Base-by-base conservation (phyloP, 2,329 filamentous ascomycete genomes). In the Paecilomyces sp. region DNA sequence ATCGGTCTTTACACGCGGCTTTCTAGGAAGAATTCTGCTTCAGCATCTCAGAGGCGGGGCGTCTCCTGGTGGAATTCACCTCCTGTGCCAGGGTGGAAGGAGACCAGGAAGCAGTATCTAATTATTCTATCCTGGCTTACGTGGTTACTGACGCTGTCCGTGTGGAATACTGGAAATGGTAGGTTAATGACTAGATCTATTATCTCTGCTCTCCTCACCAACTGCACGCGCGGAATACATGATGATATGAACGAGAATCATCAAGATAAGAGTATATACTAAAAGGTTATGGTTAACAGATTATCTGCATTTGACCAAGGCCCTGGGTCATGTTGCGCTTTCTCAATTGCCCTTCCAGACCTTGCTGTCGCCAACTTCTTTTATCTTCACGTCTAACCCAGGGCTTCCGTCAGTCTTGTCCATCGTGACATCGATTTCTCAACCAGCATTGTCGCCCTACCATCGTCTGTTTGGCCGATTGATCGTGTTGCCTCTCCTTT, bases 241-340 rank as follows among this genome's bases (percentile, higher is more conserved):
- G 54, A 18, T 30, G 54, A 18, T 34, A 28, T 15, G 31, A 50
- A 25, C 41, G 33, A 55, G 52, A 18, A 15, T 61, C 41, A 57
- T 28, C 25, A 58, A 50, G n/a, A 47, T 18, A n/a, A 22, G 30
- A 60, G 54, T 59, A 62, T 54, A 30, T 36, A 47, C n/a, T 4
- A 58, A 12, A 15, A 15, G 22, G n/a, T 11, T 13, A 25, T 41
- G 13, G 24, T 47, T 24, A 15, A 33, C 64, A 85, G 85, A 87
- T 69, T 87, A 87, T 59, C 76, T 87, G 31, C 85, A 87, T 68
- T 72, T 87, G 25, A 87, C 85, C 25, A 87, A 86, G 72, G 80
- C 84, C 4, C 78, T 87, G 57, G 85, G 82, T 18, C 83, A 84
- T 54, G 77, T 87, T 56, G 83, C 77, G 24, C 77, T 84, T 5